Base-by-base conservation (phyloP, 176 grass and related monocot species). In the Ananas comosus region DNA sequence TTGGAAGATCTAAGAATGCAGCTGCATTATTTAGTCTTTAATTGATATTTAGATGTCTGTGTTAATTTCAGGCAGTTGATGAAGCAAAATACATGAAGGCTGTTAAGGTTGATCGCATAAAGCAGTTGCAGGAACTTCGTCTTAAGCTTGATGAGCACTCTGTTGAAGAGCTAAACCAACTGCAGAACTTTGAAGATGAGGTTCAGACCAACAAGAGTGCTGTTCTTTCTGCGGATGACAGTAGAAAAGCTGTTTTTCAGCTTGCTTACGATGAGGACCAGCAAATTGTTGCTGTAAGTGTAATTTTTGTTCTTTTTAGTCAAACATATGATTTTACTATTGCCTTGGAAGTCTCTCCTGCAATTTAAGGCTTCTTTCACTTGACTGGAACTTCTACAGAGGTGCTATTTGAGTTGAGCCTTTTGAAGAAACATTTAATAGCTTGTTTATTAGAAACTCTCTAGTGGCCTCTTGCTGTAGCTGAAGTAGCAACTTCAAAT, bases 241-340 rank as follows among this genome's bases (percentile, higher is more conserved):
- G 53, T 16, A 89, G 89, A 77, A 97, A 85, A 85, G 76, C 93
- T 73, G 64, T 74, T 82, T 90, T 88, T 63, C 84, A 87, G 71
- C 79, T 97, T 79, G 86, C 86, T 63, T 90, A 85, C 51, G 89
- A 97, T 12, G 93, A 97, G 80, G 93, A 97, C 73, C 86, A 87
- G 71, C 93, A 97, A 91, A 87, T 97, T 66, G 69, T 97, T 80
- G 90, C 89, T 80, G 93, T 97, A 87, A 85, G 76, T 64, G 73
- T n/a, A 72, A 58, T 51, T 42, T 14, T 2, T 72, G 64, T 72
- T 57, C 50, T 52, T 81, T 72, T 65, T 73, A 73, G 18, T 22
- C 6, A n/a, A 61, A 16, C 21, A 61, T 22, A 61, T 10, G 17
- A 61, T 18, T 61, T 16, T 21, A 61, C 33, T 42, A 7, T 61